phyloP scores from a whole-genome alignment of 2,329 filamentous ascomycete species.

The Ascochyta pisi region DNA sequence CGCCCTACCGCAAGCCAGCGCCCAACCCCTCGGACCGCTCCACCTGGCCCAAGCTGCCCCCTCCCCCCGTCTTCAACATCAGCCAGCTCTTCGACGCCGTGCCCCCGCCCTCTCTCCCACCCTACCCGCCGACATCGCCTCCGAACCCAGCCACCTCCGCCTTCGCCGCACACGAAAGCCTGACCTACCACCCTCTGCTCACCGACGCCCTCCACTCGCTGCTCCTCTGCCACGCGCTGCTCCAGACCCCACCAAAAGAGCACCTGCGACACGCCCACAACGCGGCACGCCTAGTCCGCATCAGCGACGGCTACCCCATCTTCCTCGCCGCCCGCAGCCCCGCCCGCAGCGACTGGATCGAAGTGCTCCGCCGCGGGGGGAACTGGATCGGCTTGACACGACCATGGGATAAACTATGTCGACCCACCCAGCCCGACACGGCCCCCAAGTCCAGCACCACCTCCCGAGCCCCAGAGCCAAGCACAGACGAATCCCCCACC shows the following conservation, averaged over 20 bases:
- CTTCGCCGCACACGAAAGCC: conserved; percentile 63
- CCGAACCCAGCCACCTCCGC: conserved; percentile 37
- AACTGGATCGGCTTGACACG: conserved; percentile 73
- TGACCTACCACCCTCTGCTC: conserved; percentile 83
- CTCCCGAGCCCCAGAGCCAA: not conserved
- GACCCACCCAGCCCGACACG: conserved; percentile 41
- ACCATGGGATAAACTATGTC: conserved; percentile 75
- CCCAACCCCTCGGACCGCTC: conserved; percentile 40
- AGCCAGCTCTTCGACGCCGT: conserved; percentile 74
- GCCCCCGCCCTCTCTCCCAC: conserved; percentile 70
- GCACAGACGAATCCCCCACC: conserved; percentile 35
- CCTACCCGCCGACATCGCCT: conserved; percentile 61
- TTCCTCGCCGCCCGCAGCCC: conserved; percentile 76
- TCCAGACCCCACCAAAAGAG: conserved; percentile 80
- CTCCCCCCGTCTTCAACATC: conserved; percentile 60
- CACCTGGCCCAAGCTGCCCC: conserved; percentile 56
- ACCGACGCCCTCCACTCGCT: conserved; percentile 80
- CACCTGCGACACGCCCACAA: conserved; percentile 81
- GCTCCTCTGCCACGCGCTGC: conserved; percentile 77
- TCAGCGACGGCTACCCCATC: conserved; percentile 80
- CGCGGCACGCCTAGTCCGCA: conserved; percentile 74
- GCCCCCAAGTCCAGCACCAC: not conserved
- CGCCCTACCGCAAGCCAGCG: conserved; percentile 47
- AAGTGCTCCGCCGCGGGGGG: conserved; percentile 70
- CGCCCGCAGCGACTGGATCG: conserved; percentile 80